These are phyloP conservation scores for Pelargonium fulgidum DNA, from an alignment of 441 rosid species.

Conservation along the genomic window DNA sequence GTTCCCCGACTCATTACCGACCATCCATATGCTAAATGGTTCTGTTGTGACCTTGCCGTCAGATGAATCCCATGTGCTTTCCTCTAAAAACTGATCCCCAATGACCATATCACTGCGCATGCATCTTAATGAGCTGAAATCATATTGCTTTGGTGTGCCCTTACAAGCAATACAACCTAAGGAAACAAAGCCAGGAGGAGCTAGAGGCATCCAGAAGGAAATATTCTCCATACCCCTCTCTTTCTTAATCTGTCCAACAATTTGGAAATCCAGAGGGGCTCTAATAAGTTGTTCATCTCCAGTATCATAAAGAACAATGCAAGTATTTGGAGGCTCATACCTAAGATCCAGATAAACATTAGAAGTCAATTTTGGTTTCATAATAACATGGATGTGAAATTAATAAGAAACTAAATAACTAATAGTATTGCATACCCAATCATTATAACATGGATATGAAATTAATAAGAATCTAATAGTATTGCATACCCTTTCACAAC, in stretches of 20 bases:
- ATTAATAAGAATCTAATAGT: slow-evolving; percentile 12
- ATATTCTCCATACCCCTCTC: slow-evolving; percentile 74
- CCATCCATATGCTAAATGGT: slow-evolving; percentile 84
- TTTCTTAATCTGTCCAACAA: slow-evolving; percentile 82
- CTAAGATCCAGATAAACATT: slow-evolving; percentile 32
- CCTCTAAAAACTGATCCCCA: slow-evolving; percentile 80
- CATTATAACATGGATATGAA: slow-evolving; percentile 21
- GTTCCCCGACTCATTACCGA: slow-evolving; percentile 69
- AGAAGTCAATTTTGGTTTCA: slow-evolving; percentile 12
- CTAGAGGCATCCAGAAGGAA: slow-evolving; percentile 92
- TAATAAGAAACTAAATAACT: slow-evolving; percentile 5
- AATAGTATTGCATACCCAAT: slow-evolving; percentile 53
- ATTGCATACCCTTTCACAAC: slow-evolving; percentile 79
- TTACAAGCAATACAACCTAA: slow-evolving; percentile 84
- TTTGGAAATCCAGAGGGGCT: slow-evolving; percentile 60
- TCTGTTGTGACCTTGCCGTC: slow-evolving; percentile 52
- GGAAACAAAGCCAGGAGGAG: slow-evolving; percentile 95
- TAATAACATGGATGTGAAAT: background rate
- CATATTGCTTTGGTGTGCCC: slow-evolving; percentile 66
- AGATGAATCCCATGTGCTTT: slow-evolving; percentile 86
- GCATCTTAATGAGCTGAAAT: slow-evolving; percentile 65
- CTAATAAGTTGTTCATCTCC: slow-evolving; percentile 63
- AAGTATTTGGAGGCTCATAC: slow-evolving; percentile 82
- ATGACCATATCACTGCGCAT: slow-evolving; percentile 79
- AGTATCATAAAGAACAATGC: slow-evolving; percentile 69